Evolutionary conservation across 1,139 yeast genomes (phyloP).

Genomic region (Waltiozyma sp.): DNA sequence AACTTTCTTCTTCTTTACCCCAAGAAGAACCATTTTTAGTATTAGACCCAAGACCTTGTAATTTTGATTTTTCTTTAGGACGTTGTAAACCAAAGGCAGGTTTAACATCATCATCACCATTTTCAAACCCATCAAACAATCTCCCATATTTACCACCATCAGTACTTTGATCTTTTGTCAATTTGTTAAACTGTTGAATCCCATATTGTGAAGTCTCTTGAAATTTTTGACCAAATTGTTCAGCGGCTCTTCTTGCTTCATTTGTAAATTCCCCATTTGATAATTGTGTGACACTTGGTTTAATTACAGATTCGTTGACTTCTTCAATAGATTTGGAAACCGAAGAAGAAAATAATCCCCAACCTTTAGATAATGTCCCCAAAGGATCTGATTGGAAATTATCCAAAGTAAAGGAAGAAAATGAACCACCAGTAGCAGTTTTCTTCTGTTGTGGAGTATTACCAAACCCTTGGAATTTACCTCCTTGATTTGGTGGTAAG

Average conservation of each 20-base stretch:
- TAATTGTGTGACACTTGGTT: constrained; percentile 75
- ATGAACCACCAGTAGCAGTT: constrained; percentile 25
- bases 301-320: constrained; percentile 79
- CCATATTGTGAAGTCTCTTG: constrained; percentile 79
- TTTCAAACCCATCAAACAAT: constrained; percentile 41
- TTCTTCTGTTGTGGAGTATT: constrained; percentile 39
- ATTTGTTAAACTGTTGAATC: constrained; percentile 50
- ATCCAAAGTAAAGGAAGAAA: constrained; percentile 55
- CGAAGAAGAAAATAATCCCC: constrained; percentile 83
- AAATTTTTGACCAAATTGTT: constrained; percentile 90
- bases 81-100: constrained; percentile 63
- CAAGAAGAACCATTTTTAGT: constrained; percentile 9
- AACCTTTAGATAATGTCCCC: constrained; percentile 82
- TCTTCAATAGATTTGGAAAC: constrained; percentile 77
- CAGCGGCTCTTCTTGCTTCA: constrained; percentile 85
- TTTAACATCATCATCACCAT: constrained; percentile 27
- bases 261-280: constrained; percentile 58
- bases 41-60: constrained; percentile 39
- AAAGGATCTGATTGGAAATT: constrained; percentile 78
- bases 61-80: constrained; percentile 48
- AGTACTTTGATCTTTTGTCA: constrained; percentile 35
- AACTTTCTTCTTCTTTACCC: constrained; percentile 31
- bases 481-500: constrained; percentile 90
- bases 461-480: constrained; percentile 87
- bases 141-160: constrained; percentile 35